Conservation (phyloP, 73 alveolate genomes). For the Stentor coeruleus region DNA sequence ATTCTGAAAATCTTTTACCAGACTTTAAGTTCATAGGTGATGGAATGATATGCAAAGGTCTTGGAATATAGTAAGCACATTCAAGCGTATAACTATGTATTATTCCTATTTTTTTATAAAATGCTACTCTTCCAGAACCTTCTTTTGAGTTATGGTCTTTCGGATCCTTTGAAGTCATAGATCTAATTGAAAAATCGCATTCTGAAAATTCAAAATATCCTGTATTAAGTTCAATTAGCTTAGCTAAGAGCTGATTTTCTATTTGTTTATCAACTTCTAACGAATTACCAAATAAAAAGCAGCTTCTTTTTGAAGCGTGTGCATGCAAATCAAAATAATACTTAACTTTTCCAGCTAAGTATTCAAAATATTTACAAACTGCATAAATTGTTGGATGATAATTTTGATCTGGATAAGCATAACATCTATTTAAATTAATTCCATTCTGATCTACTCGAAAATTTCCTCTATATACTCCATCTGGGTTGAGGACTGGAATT, state of each 20-base stretch:
- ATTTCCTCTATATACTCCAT: slow-evolving; percentile 62
- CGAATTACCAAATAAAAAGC: slow-evolving; percentile 61
- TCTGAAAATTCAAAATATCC: slow-evolving; percentile 50
- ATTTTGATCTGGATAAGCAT: slow-evolving; percentile 38
- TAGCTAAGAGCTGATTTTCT: slow-evolving; percentile 66
- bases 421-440: slow-evolving; percentile 51
- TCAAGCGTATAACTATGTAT: slow-evolving; percentile 69
- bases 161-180: slow-evolving; percentile 54
- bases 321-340: slow-evolving; percentile 65
- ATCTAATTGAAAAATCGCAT: slow-evolving; percentile 49
- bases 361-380: slow-evolving; percentile 52
- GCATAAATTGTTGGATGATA: slow-evolving; percentile 71
- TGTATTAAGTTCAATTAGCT: slow-evolving; percentile 50
- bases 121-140: slow-evolving; percentile 69
- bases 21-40: background rate
- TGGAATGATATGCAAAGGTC: slow-evolving; percentile 11
- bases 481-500: slow-evolving; percentile 60
- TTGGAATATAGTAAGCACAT: slow-evolving; percentile 41
- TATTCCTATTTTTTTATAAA: slow-evolving; percentile 50
- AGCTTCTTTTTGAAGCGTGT: slow-evolving; percentile 56
- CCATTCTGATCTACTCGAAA: slow-evolving; percentile 49
- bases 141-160: slow-evolving; percentile 56
- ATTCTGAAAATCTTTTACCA: slow-evolving; percentile 15
- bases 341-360: slow-evolving; percentile 33
- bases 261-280: slow-evolving; percentile 42